Conservation (phyloP, 257 asterid genomes). For the Gentiana dahurica region DNA sequence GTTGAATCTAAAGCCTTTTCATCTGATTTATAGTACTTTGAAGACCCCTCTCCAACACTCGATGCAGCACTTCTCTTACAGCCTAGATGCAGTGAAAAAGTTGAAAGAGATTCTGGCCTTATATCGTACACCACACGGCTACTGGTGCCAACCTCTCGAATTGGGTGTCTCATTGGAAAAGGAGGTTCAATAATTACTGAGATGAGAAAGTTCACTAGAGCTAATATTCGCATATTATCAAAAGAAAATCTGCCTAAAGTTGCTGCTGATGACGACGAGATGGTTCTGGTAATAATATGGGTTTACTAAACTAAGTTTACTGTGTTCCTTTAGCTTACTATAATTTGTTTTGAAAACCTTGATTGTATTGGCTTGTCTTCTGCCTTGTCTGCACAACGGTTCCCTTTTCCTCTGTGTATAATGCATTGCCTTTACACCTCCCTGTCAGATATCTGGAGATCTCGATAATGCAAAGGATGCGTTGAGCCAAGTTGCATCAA, state of each 20-base stretch:
- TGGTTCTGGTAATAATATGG: constrained; percentile 66
- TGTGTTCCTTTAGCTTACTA: too few relatives aligned
- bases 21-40: constrained; percentile 37
- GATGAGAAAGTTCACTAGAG: constrained; percentile 83
- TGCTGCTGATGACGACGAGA: constrained; percentile 91
- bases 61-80: constrained; percentile 91
- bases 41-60: constrained; percentile 75
- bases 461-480: constrained; percentile 82
- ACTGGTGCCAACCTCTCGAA: constrained; percentile 77
- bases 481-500: constrained; percentile 77
- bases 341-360: not conserved
- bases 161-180: constrained; percentile 96
- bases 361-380: not conserved
- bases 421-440: not conserved
- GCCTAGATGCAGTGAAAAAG: constrained; percentile 95
- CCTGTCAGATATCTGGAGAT: constrained; percentile 75
- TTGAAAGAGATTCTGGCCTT: constrained; percentile 87
- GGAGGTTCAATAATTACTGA: constrained; percentile 93
- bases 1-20: constrained; percentile 7
- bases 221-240: constrained; percentile 76
- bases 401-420: constrained; percentile 1
- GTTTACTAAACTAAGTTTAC: not conserved
- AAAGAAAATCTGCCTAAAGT: constrained; percentile 88
- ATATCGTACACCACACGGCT: constrained; percentile 65
- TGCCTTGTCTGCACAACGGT: not conserved